Base-by-base conservation (phyloP, 179 eudicot genomes). In the Carnegiea gigantea region DNA sequence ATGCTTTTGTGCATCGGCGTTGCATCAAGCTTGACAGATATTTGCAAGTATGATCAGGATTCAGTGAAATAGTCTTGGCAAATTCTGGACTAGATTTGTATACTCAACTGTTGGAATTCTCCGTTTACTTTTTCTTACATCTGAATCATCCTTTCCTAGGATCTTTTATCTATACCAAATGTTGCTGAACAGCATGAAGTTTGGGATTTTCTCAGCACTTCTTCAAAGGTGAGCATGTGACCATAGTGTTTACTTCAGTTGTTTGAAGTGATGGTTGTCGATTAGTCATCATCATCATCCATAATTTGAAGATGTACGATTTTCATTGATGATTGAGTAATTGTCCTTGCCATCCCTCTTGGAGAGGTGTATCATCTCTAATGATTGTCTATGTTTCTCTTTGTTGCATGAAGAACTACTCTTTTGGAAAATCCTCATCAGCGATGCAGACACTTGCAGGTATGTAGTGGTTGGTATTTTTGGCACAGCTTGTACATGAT, bases 141-240 rank as follows among this genome's bases (percentile, higher is more conserved):
- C 26, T 78, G 48, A 76, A 30, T 74, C 57, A 76, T 83, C 23
- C 40, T 82, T 78, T 88, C 60, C 70, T 86, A 97, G 99, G 98
- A 97, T 85, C 97, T 97, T 82, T 83, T 97, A 84, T 93, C 98
- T 77, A 97, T 97, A 80, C 94, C 98, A 77, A 97, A 97, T 88
- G 97, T 97, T 78, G 99, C 98, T 74, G 99, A 97, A 88, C 98
- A 91, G 86, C 99, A 97, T 85, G 99, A 97, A 89, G 98, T 97
- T 67, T 93, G 97, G 99, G 99, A 97, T 87, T 97, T 97, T 88
- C 88, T 97, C 73, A 90, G 98, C 86, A 93, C 80, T 83, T 89
- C 98, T 53, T 97, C 99, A 23, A 97, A 93, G 97, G 99, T 96
- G 80, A 85, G 85, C 76, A 24, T 40, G 20, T 73, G 43, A 70